phyloP scores from a whole-genome alignment of 352 stramenopile genomes.

The Phytophthora cajani region DNA sequence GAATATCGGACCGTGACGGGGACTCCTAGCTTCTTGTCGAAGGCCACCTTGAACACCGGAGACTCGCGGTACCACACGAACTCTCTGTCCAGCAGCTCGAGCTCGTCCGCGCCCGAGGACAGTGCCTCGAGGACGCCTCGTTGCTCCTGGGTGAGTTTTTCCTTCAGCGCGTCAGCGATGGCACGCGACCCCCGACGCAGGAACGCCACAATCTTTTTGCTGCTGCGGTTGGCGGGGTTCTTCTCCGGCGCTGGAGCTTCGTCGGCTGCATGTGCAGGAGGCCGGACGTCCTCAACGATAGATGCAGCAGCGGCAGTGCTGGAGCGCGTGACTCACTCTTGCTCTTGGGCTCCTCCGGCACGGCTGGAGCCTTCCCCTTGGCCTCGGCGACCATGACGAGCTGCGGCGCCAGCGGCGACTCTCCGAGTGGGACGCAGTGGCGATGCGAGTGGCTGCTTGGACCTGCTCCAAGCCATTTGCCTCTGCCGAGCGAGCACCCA shows the following conservation, averaged over 20 bases:
- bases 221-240: not conserved
- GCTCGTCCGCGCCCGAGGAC: constrained; percentile 25
- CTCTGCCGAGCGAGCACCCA: constrained; percentile 9
- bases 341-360: not conserved
- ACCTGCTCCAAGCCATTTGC: not conserved
- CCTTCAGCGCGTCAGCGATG: constrained; percentile 35
- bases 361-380: constrained; percentile 18
- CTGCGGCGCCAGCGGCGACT: not conserved
- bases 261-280: constrained; percentile 3
- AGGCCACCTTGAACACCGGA: constrained; percentile 45
- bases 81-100: constrained; percentile 31
- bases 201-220: constrained; percentile 36
- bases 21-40: constrained; percentile 40
- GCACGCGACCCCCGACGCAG: constrained; percentile 37
- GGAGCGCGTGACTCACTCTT: constrained; percentile 15
- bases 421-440: not conserved
- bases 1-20: constrained; percentile 36
- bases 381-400: constrained; percentile 9
- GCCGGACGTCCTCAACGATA: not conserved
- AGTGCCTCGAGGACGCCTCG: constrained; percentile 23
- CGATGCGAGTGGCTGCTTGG: constrained; percentile 7
- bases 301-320: not conserved
- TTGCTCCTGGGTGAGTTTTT: constrained; percentile 27
- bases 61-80: constrained; percentile 47
- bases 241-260: not conserved